Evolutionary conservation across 1,139 yeast species (phyloP), one percentile per base, ranked within the genome.

Genomic region (Barnettozyma hawaiiensis): DNA sequence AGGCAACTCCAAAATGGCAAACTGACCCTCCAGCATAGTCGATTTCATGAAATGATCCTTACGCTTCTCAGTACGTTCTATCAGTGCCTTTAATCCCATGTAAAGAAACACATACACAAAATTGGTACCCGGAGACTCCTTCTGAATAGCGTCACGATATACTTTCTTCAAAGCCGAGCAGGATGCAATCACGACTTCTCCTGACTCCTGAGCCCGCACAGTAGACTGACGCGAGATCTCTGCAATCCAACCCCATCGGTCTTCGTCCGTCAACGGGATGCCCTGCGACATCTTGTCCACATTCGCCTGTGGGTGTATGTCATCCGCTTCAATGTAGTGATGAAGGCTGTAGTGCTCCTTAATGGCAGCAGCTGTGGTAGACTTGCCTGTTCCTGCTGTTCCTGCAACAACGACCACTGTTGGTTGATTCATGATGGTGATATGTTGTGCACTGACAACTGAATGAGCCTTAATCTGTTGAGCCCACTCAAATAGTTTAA

Each of bases 311-410:
- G 95, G 89, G 59, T 90, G 97, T 29, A 83, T 70, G 3, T 69
- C 65, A 60, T 92, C 98, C 9, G 97, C 98, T 61, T 92, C 98
- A 14, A 89, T 64, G 55, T 77, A 86, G 2, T 78, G 73, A 45
- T 82, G 71, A 6, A 32, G 24, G 3, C 63, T 53, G 36, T 72
- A 66, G 29, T 62, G 54, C 18, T 62, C 47, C 2, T 84, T 61
- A 28, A 90, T 59, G 18, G 63, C 56, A n/a, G 65, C 64, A 0
- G 87, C 95, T 23, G 85, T 73, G 2, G 96, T 85, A 26, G 94
- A 73, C 61, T 90, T 90, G 3, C 97, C 97, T 3, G 95, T 84
- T 11, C 97, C 97, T 0, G 96, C 89, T 2, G 97, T 96, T 0
- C 98, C 98, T 2, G 94, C 96, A n/a, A 76, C 63, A 3, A 72